These are phyloP conservation scores for Monosporascus sp. DNA, from an alignment of 2,329 filamentous ascomycete species.

Conservation along the genomic window DNA sequence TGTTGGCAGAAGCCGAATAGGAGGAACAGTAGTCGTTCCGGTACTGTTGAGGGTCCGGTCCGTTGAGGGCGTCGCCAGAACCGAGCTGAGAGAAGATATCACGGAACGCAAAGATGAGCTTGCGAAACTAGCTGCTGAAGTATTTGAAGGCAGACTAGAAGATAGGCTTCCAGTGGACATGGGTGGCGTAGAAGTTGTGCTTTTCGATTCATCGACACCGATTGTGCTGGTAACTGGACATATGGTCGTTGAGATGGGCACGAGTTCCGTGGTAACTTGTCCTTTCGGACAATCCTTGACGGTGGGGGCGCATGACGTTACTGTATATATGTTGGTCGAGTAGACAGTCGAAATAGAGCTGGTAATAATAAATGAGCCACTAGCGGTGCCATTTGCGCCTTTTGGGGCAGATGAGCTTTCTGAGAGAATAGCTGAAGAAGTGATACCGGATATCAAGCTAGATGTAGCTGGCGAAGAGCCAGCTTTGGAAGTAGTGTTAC, in stretches of 20 bases:
- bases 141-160: constrained; percentile 5
- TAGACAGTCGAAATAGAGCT: constrained; percentile 19
- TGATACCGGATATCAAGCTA: no score
- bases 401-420: no score
- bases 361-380: constrained; percentile 1
- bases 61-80: not conserved
- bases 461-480: no score
- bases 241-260: constrained; percentile 19
- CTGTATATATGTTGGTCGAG: constrained; percentile 23
- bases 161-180: constrained; percentile 1
- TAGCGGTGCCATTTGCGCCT: not conserved
- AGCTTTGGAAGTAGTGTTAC: not conserved
- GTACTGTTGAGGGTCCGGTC: not conserved
- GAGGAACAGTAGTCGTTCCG: not conserved
- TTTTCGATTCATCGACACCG: constrained; percentile 2
- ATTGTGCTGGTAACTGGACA: constrained; percentile 13
- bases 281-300: constrained; percentile 22
- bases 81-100: constrained; percentile 8
- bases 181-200: constrained; percentile 1
- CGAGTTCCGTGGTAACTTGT: constrained; percentile 19
- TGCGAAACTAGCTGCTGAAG: constrained; percentile 3
- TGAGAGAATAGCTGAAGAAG: no score
- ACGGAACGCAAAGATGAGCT: constrained; percentile 10
- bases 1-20: constrained; percentile 17
- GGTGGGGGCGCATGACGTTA: constrained; percentile 19